Evolutionary conservation across 345 rosid species (phyloP), one percentile per base, ranked within the genome.

Genomic region (Eucalyptus regnans): DNA sequence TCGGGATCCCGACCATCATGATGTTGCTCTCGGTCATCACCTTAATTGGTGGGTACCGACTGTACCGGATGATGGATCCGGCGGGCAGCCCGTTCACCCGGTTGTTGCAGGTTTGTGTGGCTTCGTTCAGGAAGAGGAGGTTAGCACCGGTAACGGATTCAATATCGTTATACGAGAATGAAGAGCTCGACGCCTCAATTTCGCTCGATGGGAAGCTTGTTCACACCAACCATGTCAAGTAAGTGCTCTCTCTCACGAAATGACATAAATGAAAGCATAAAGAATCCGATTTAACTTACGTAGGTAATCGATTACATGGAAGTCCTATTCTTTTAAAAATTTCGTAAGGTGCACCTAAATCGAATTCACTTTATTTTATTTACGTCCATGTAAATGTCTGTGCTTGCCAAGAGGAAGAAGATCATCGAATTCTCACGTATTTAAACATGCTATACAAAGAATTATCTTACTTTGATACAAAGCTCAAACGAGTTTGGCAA

Each of bases 81-180:
- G 90, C 94, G 1, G 99, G 99, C n/a, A 97, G 99, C 89, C 99
- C 99, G 1, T 97, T 96, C 91, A 97, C 99, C 91, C 93, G 99
- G 11, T 89, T 97, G 92, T 12, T 96, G 68, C 99, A 96, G 81
- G 99, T 96, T n/a, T 89, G 89, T 13, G 96, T 95, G 58, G 93
- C 98, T 9, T 97, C 98, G 2, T 93, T 92, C 66, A 95, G 86
- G 91, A 97, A 97, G 93, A 95, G 99, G 51, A 95, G 93, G 79
- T 9, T 95, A 43, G 12, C 12, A 3, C 87, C 89, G 95, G 93
- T 94, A 44, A 86, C 93, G 62, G 96, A 96, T 90, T 89, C 94
- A 0, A 71, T 29, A 52, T 64, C 91, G 89, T 89, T 97, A 58
- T 96, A 97, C 89, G 88, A 25, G 88, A 97, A 96, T 81, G 93